These are phyloP conservation scores for Volutella citrinella DNA, from an alignment of 2,329 filamentous ascomycete species.

Conservation along the genomic window DNA sequence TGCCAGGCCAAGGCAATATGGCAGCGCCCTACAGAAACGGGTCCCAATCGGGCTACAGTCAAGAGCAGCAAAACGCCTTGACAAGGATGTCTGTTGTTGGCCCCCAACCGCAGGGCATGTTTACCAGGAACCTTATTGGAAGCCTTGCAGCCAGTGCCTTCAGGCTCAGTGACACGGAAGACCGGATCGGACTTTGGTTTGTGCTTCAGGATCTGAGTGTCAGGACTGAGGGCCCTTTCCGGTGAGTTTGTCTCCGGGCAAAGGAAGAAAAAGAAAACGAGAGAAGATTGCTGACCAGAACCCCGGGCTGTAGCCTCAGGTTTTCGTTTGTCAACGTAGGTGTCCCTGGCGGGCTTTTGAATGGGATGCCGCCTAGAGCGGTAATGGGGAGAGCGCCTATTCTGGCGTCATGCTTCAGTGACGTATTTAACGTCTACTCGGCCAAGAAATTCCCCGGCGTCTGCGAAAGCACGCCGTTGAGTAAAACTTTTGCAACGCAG, in stretches of 20 bases:
- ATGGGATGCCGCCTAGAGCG: constrained; percentile 45
- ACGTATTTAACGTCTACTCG: constrained; percentile 88
- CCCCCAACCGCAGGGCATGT: constrained; percentile 72
- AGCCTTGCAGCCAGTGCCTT: constrained; percentile 88
- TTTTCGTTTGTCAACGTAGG: constrained; percentile 86
- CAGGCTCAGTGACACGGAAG: constrained; percentile 72
- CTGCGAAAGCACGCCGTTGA: constrained; percentile 86
- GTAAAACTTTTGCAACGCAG: constrained; percentile 88
- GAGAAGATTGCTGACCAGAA: constrained; percentile 17
- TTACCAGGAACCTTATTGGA: constrained; percentile 91
- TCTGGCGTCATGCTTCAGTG: constrained; percentile 80
- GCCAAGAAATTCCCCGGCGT: constrained; percentile 99
- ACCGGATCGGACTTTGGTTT: constrained; percentile 92
- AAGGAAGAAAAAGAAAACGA: no score
- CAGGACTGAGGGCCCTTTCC: constrained; percentile 84
- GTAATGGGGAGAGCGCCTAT: constrained; percentile 78
- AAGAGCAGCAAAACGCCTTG: constrained; percentile 29
- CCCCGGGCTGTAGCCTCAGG: constrained; percentile 44
- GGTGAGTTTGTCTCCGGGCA: constrained; percentile 52
- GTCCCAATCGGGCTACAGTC: constrained; percentile 21
- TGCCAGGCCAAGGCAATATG: constrained; percentile 25
- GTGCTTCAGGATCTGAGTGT: constrained; percentile 94
- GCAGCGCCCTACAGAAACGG: constrained; percentile 28
- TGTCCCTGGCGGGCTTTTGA: constrained; percentile 36
- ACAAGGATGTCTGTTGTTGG: constrained; percentile 37